Base-by-base conservation (phyloP, 805 yeast species). In the Wickerhamiella azymoides region DNA sequence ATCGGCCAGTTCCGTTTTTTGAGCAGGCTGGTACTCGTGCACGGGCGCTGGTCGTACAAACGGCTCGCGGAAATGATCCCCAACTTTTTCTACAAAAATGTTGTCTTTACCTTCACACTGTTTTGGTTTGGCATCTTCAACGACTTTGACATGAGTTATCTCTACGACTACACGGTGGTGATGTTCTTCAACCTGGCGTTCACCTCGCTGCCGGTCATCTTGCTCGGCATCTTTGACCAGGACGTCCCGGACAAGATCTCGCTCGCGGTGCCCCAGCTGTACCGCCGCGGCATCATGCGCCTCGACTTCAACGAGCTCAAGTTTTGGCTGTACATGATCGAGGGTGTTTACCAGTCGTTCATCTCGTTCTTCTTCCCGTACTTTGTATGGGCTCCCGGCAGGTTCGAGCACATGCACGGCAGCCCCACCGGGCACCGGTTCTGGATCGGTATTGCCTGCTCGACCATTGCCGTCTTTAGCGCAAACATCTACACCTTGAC, bases 31-130 rank as follows among this genome's bases (percentile, higher is more conserved):
- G 63, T 83, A 40, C 63, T 82, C 43, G 84, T 80, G 30, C 93
- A 82, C 59, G 93, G 93, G n/a, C 70, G 86, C 45, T 83, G 88
- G 86, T 79, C 85, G 0, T 82, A 80, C 58, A 74, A 73, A 53
- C 65, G 93, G 49, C 63, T 83, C 36, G 76, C 84, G 0, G 86
- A 79, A 57, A 77, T 81, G 86, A 71, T 81, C 51, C 84, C 86
- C 21, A 76, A 81, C 58, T 77, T 82, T 64, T 80, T 82, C 56
- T 82, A 77, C 67, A 81, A 82, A 62, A 82, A 82, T 61, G 77
- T 79, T 46, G 74, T 78, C 41, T 83, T 80, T 62, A 79, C 86
- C 10, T 59, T 81, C 59, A 74, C 86, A 3, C 68, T 79, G 59
- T 81, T 82, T 62, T 82, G 92, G 89, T 82, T 68, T 58, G 84